Base-by-base conservation (phyloP, 2,329 filamentous ascomycete genomes). In the Nothophoma quercina region DNA sequence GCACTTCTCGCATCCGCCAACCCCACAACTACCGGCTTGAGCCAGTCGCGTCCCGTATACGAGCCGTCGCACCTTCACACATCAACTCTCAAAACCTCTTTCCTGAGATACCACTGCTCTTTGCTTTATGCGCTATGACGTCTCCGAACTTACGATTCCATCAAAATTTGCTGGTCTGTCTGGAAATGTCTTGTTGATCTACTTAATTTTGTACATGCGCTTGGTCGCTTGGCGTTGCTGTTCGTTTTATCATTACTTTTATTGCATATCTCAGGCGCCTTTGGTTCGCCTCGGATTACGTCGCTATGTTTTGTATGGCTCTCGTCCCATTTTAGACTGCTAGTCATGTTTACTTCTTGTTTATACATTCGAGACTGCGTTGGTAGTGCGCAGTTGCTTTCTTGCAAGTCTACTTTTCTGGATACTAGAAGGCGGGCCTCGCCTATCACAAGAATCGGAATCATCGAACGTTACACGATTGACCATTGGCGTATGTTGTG, bases 91-190 rank as follows among this genome's bases (percentile, higher is more conserved):
- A 18, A 38, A 45, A 12, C 12, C 21, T 47, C 35, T 44, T 41
- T 46, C 29, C 22, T 43, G 45, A 53, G 35, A 45, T 54, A 44
- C 41, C 47, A 45, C 46, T 44, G 33, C 35, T 36, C 42, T 38
- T 44, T 39, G 41, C 40, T 34, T 63, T 55, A 66, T 44, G 62
- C 55, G 58, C 51, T 50, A 68, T 42, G 65, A 68, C 55, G 52
- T 43, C 52, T 55, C 68, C 62, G 68, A 71, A 63, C 58, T 70
- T 68, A 71, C 53, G 68, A 71, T 55, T 58, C 57, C 58, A 59
- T 51, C 44, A 59, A 65, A 63, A 64, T 49, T 58, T 61, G 62
- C 57, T 63, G 62, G 59, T 58, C 52, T 55, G 51, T 53, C 45
- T 41, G 58, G 64, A 51, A 58, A 63, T 62, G 63, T 62, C 55